phyloP scores from a whole-genome alignment of 1,284 basidiomycete species.

The Cryptococcus jaspeensis region DNA sequence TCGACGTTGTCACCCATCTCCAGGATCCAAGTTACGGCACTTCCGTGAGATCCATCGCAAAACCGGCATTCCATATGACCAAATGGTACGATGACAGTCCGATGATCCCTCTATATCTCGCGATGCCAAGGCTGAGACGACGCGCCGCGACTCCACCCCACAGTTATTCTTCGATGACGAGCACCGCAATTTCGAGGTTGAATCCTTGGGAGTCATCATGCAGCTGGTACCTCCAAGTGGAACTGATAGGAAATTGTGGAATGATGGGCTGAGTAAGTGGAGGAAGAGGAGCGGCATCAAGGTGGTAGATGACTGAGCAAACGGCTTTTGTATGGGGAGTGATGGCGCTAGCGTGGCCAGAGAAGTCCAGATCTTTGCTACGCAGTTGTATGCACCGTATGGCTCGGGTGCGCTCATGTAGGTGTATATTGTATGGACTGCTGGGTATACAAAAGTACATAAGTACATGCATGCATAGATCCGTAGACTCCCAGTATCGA shows the following conservation, averaged over 20 bases:
- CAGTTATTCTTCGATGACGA: constrained; percentile 84
- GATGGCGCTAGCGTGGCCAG: too few species aligned
- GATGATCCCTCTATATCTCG: constrained; percentile 7
- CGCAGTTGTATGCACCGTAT: too few species aligned
- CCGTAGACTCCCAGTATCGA: too few species aligned
- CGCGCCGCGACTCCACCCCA: constrained; percentile 4
- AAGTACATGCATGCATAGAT: too few species aligned
- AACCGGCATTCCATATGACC: constrained; percentile 75
- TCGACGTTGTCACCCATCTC: background rate
- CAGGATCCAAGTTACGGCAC: constrained; percentile 77
- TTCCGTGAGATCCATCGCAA: constrained; percentile 72
- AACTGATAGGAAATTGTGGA: constrained; percentile 32
- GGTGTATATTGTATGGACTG: too few species aligned
- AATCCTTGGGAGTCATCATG: constrained; percentile 73
- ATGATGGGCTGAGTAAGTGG: constrained; percentile 37
- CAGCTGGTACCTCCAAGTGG: constrained; percentile 39
- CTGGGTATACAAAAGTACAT: too few species aligned
- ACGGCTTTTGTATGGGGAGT: too few species aligned
- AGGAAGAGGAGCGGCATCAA: constrained; percentile 26
- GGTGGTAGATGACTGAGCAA: background rate
- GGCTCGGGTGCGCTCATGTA: too few species aligned
- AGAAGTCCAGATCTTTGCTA: too few species aligned
- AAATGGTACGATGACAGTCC: constrained; percentile 63
- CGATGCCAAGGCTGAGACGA: background rate
- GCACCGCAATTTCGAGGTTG: constrained; percentile 70